Percentiles rank a stretch among this genome's conserved stretches.
These are phyloP conservation scores for Cladosporium phlei DNA, from an alignment of 2,329 filamentous ascomycete species.

Conservation along the genomic window DNA sequence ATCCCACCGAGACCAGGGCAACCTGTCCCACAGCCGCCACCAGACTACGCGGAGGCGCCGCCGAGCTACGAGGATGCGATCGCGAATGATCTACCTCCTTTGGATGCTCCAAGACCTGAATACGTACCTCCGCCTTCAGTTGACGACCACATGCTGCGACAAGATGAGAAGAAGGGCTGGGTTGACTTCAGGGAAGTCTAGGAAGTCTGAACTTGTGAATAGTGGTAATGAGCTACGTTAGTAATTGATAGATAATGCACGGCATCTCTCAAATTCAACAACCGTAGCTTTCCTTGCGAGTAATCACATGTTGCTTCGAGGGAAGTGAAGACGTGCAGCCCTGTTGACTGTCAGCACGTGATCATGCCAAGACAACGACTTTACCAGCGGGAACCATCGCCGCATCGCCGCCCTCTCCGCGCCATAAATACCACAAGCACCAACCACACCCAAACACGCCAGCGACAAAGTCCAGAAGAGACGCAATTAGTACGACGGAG, in stretches of 20 bases:
- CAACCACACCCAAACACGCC: slow-evolving; percentile 10
- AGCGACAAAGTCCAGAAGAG: slow-evolving; percentile 7
- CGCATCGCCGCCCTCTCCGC: no score
- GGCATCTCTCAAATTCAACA: not conserved
- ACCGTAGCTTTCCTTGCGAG: no score
- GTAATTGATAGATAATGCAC: not conserved
- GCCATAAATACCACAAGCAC: slow-evolving; percentile 9
- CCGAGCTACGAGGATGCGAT: slow-evolving; percentile 94
- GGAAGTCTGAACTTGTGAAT: no score
- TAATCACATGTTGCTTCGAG: no score
- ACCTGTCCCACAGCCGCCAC: slow-evolving; percentile 1
- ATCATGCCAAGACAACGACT: slow-evolving; percentile 9
- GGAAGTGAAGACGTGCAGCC: no score
- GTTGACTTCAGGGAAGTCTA: slow-evolving; percentile 9
- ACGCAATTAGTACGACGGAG: slow-evolving; percentile 5
- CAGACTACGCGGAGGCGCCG: slow-evolving; percentile 67
- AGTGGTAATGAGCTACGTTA: not conserved
- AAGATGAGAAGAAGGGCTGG: slow-evolving; percentile 12
- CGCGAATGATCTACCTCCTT: slow-evolving; percentile 69
- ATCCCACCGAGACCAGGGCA: slow-evolving; percentile 11
- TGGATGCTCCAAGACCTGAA: slow-evolving; percentile 65
- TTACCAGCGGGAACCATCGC: no score
- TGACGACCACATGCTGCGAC: slow-evolving; percentile 22
- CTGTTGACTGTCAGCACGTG: slow-evolving; percentile 2
- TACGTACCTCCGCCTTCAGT: slow-evolving; percentile 47